Conservation (phyloP, 179 eudicot genomes). For the Pouteria campechiana region DNA sequence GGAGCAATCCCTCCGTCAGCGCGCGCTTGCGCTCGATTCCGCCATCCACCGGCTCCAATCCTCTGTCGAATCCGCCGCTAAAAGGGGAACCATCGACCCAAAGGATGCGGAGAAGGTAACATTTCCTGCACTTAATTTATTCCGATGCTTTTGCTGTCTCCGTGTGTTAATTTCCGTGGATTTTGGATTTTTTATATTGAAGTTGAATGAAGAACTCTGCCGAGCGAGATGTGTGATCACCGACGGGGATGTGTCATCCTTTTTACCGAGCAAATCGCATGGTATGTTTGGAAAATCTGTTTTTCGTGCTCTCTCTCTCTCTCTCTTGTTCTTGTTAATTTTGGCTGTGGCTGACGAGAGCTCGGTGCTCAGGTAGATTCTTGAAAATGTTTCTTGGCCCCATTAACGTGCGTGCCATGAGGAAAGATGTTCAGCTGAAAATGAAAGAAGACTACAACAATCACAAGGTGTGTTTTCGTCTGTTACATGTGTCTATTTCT, state of each 20-base stretch:
- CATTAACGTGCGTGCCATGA: constrained; percentile 39
- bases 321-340: not conserved
- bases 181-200: not conserved
- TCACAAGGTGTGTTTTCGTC: constrained; percentile 21
- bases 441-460: constrained; percentile 50
- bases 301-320: not conserved
- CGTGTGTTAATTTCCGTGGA: not conserved
- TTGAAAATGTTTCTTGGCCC: constrained; percentile 47
- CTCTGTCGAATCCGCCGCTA: constrained; percentile 6
- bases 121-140: no score
- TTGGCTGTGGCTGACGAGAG: not conserved
- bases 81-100: constrained; percentile 10
- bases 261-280: constrained; percentile 44
- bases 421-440: constrained; percentile 44
- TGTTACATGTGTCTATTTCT: no score
- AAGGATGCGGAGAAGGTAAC: constrained; percentile 32
- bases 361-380: constrained; percentile 24
- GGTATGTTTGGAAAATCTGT: constrained; percentile 12
- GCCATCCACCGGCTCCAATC: constrained; percentile 21
- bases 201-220: constrained; percentile 37
- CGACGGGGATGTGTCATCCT: constrained; percentile 50
- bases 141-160: not conserved
- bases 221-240: constrained; percentile 31
- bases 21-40: constrained; percentile 31
- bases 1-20: constrained; percentile 33